Conservation (phyloP, 2,329 filamentous ascomycete genomes). For the Aspergillus nomiae region DNA sequence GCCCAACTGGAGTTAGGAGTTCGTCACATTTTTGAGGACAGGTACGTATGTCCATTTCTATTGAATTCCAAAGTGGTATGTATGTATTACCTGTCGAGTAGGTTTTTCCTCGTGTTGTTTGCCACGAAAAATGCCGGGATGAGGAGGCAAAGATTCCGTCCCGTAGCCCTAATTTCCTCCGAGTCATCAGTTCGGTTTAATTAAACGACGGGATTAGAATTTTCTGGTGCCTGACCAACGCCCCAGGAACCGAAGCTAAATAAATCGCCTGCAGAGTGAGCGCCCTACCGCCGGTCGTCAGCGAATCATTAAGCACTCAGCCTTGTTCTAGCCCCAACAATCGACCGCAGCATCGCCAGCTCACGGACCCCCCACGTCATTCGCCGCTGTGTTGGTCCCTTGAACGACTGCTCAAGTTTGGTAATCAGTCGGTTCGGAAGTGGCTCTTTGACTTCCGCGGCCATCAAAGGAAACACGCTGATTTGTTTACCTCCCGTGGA, state of each 20-base stretch:
- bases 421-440: not conserved
- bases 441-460: not conserved
- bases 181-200: not conserved
- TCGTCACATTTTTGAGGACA: not conserved
- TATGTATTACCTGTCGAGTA: too few species aligned
- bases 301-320: not conserved
- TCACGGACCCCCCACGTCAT: not conserved
- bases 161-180: not conserved
- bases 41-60: too few species aligned
- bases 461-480: not conserved
- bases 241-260: constrained; percentile 10
- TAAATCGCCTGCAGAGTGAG: not conserved
- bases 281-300: constrained; percentile 5
- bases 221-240: constrained; percentile 14
- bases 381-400: not conserved
- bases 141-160: too few species aligned
- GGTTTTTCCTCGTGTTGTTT: too few species aligned
- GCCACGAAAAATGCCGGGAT: too few species aligned
- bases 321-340: not conserved
- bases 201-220: constrained; percentile 3
- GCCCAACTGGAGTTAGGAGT: not conserved
- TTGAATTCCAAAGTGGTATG: too few species aligned
- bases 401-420: not conserved
- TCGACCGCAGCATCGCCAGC: not conserved
- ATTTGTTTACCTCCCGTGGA: constrained; percentile 5